Evolutionary conservation across 805 yeast genomes (phyloP), one percentile per base, ranked within the genome.

Genomic region (Kodamaea kakaduensis): DNA sequence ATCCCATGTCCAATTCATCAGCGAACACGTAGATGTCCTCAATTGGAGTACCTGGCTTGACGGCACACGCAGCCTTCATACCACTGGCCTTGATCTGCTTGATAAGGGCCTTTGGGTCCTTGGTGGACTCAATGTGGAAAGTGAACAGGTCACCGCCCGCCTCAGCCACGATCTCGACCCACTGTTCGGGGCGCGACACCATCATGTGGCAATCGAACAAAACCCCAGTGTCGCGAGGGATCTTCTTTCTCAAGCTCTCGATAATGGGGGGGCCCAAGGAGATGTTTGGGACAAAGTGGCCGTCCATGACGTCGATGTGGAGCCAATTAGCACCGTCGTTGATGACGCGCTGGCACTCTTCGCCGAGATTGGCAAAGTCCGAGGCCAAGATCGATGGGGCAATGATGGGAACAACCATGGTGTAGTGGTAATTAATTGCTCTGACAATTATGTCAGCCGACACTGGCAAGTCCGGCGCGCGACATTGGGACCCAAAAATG

Each of bases 281-380:
- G 46, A 93, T 82, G 66, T 93, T 93, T 47, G 98, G 98, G 32
- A 93, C 99, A 57, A 93, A 93, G 62, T 90, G 89, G 32, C 98
- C 98, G 58, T 93, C 99, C 99, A 93, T 93, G 32, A 93, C 90
- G 61, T 93, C 99, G 35, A 93, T 78, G 61, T 93, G 99, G 43
- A 93, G 78, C 99, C 99, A 93, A 52, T 90, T 96, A 14, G 96
- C 95, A 16, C 84, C 82, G 38, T 82, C 71, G 34, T 77, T 75
- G 54, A 86, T 78, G 64, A 89, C 83, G 40, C 74, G 71, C 54
- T 82, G 83, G 61, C 96, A 86, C 44, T 89, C 90, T 47, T 87
- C 77, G 32, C 94, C 97, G 42, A 93, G 65, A 49, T 86, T 76
- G 47, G 97, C 81, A 54, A 90, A 93, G 58, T 93, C 95, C 27